Evolutionary conservation across 129 eudicot species (phyloP).

Genomic region (Flaveria linearis): DNA sequence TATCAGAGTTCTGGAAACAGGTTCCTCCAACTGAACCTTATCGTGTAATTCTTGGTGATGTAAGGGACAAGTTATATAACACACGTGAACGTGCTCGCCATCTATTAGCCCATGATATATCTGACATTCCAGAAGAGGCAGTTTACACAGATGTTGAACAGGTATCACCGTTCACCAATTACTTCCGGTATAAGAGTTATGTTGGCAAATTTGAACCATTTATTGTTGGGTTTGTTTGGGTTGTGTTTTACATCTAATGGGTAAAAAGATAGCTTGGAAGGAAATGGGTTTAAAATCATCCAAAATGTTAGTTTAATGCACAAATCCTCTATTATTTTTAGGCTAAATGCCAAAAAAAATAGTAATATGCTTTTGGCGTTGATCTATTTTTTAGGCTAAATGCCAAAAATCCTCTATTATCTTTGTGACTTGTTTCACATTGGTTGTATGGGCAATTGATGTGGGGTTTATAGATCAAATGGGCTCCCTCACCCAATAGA

Average conservation of each 20-base stretch:
- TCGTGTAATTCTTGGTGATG: conserved; percentile 95
- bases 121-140: conserved; percentile 90
- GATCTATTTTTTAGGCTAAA: neutral
- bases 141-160: conserved; percentile 78
- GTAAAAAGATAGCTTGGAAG: neutral
- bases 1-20: conserved; percentile 89
- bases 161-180: conserved; percentile 43
- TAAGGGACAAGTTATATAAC: conserved; percentile 79
- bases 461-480: too few relatives aligned
- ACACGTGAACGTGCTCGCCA: conserved; percentile 98
- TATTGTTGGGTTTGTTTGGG: neutral
- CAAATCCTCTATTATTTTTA: neutral
- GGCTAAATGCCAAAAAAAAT: neutral
- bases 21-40: conserved; percentile 93
- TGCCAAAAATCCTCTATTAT: too few relatives aligned
- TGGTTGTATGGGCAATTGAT: too few relatives aligned
- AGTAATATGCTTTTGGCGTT: neutral
- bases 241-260: neutral
- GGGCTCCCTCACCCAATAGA: too few relatives aligned
- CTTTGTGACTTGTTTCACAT: too few relatives aligned
- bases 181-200: conserved; percentile 8
- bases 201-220: neutral
- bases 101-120: conserved; percentile 65
- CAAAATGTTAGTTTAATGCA: neutral
- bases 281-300: neutral